Conservation (phyloP, 306 rosid species). For the Hippophae gyantsensis region DNA sequence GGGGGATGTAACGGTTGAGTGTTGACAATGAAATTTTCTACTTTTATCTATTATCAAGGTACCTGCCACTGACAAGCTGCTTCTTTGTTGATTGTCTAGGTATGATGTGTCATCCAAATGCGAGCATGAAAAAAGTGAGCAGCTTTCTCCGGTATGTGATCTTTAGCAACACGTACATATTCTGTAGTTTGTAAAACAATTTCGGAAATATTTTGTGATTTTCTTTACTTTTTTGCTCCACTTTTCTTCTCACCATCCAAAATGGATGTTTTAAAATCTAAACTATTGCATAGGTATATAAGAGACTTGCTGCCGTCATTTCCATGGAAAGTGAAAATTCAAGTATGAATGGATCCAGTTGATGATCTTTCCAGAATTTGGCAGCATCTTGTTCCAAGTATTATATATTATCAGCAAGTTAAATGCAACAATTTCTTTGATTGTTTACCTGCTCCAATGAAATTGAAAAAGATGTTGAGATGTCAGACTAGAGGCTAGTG, state of each 20-base stretch:
- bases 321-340: conserved; percentile 81
- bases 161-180: neutral
- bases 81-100: conserved; percentile 34
- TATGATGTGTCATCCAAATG: conserved; percentile 41
- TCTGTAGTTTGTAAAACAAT: neutral
- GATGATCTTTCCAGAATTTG: conserved; percentile 19
- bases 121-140: conserved; percentile 28
- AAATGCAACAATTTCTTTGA: neutral
- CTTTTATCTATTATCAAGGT: no score
- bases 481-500: no score
- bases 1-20: no score
- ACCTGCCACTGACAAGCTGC: neutral
- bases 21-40: no score
- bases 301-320: conserved; percentile 64
- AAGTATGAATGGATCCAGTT: conserved; percentile 38
- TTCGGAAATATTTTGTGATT: neutral
- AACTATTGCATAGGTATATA: conserved; percentile 43
- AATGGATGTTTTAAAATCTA: conserved; percentile 4
- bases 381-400: neutral
- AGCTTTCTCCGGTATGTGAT: conserved; percentile 51
- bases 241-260: conserved; percentile 3
- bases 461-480: no score
- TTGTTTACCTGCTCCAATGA: no score
- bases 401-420: neutral
- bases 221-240: neutral